These are phyloP conservation scores for Thymus mandschuricus DNA, from an alignment of 257 asterid species.

Conservation along the genomic window DNA sequence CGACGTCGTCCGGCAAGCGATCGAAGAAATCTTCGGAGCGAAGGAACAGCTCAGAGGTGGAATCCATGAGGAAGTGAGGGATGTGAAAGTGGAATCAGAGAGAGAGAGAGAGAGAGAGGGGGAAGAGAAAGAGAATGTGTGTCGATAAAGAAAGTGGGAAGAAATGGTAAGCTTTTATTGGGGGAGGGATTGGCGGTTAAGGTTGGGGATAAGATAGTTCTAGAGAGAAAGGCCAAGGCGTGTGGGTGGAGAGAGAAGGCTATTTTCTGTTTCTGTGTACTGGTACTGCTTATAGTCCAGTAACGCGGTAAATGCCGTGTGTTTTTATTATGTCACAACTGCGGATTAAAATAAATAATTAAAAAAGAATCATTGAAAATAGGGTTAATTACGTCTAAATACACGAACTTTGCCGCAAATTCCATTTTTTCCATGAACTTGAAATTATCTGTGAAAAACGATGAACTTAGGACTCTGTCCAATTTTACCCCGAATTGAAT, in stretches of 20 bases:
- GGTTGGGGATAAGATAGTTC: constrained; percentile 20
- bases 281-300: not conserved
- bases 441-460: too few species aligned
- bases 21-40: constrained; percentile 47
- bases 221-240: constrained; percentile 23
- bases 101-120: not conserved
- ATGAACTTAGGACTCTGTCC: too few species aligned
- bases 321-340: not conserved
- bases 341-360: too few species aligned
- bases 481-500: too few species aligned
- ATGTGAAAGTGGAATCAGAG: not conserved
- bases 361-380: too few species aligned
- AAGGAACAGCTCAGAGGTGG: constrained; percentile 8
- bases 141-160: not conserved
- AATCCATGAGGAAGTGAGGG: constrained; percentile 11
- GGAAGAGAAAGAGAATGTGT: not conserved
- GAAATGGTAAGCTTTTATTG: constrained; percentile 13
- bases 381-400: too few species aligned
- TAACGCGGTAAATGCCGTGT: not conserved
- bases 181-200: constrained; percentile 29
- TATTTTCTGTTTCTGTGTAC: not conserved
- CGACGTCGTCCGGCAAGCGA: constrained; percentile 64
- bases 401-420: too few species aligned
- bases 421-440: too few species aligned
- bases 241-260: not conserved